Evolutionary conservation across 2,329 filamentous ascomycete genomes (phyloP), one percentile per base, ranked within the genome.

Genomic region (Graphiopsis chlorocephala): DNA sequence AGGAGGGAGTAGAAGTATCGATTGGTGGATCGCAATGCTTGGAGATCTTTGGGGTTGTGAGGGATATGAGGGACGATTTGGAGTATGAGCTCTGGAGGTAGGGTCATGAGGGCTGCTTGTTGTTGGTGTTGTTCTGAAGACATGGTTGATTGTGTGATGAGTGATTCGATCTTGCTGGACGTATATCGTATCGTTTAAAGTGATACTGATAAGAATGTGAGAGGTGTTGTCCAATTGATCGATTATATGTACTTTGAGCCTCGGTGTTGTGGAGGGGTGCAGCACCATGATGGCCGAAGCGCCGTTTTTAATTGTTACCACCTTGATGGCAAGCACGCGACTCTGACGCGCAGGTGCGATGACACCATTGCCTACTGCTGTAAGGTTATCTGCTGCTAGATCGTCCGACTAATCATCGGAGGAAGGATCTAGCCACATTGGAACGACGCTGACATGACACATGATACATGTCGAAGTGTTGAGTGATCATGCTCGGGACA

Each of bases 31-130:
- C 70, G 68, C 28, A 77, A 67, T 42, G 64, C 64, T 26, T 64
- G 31, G 45, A 74, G 65, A 29, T 56, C 53, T 17, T 66, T 52
- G 6, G 72, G 72, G 23, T 67, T 61, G 66, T 74, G 76, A 5
- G 72, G 66, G 56, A 76, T 69, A 17, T 68, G 67, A 4, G 73
- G 72, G 10, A 70, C 63, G 35, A 69, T 68, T 17, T 68, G 63
- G 35, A 70, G 64, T 5, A 76, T 66, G 53, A 76, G 69, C 53
- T 75, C 71, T n/a, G 73, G 69, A 10, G 75, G 71, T 45, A 77
- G 65, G 52, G 68, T 60, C n/a, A 71, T 72, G 23, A 74, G 67
- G 7, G 48, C 53, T n/a, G 57, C 20, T 56, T 11, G 35, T 50
- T 6, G 45, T 23, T 57, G 48, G 25, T 31, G 26, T 47, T 48